Percentiles rank a stretch among this genome's conserved stretches.
phyloP scores from a whole-genome alignment of 169 alveolate species.

The Plasmodium vivax region DNA sequence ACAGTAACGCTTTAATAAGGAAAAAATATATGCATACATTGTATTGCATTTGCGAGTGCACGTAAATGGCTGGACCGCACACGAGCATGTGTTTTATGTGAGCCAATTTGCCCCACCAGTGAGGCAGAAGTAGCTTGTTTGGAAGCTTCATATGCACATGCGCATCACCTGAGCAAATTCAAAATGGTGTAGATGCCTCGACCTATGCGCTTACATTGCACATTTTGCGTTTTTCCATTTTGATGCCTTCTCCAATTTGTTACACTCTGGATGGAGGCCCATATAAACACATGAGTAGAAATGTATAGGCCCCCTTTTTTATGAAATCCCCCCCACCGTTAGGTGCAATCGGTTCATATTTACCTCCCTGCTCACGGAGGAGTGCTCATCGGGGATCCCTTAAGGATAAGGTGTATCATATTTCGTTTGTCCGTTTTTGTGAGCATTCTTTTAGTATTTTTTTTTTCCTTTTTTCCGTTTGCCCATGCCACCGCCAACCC shows the following conservation, averaged over 20 bases:
- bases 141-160: neutral
- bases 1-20: neutral
- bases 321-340: neutral
- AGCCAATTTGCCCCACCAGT: neutral
- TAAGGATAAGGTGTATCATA: neutral
- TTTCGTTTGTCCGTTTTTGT: neutral
- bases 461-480: neutral
- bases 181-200: neutral
- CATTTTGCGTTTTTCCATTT: neutral
- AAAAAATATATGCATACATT: no score
- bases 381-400: neutral
- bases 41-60: neutral
- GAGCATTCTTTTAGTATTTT: neutral
- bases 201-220: neutral
- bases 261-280: neutral
- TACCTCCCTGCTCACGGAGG: neutral
- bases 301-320: neutral
- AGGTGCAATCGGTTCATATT: neutral
- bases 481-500: neutral
- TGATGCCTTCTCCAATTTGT: neutral
- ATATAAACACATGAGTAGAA: neutral
- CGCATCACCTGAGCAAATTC: neutral
- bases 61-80: neutral
- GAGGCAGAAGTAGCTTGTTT: neutral
- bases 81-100: neutral